Conservation (phyloP, 1,139 yeast species). For the Entelexis sorbosivorans region DNA sequence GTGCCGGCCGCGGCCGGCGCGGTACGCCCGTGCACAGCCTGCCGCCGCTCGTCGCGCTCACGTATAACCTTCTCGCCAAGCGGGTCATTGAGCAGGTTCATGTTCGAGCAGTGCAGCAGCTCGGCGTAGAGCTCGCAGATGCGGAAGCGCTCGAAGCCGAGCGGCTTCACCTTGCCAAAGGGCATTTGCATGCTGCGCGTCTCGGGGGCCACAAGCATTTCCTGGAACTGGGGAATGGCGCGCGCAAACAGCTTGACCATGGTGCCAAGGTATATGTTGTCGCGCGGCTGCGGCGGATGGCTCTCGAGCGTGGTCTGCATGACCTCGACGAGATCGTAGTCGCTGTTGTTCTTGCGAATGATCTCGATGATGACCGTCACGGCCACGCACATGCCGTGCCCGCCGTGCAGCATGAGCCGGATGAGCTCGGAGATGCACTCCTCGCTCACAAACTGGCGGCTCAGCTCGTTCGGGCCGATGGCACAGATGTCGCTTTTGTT, state of each 20-base stretch:
- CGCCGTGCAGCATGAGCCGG: slow-evolving; percentile 79
- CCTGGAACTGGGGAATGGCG: slow-evolving; percentile 59
- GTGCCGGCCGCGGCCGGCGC: no score
- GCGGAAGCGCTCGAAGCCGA: slow-evolving; percentile 91
- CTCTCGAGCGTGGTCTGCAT: slow-evolving; percentile 76
- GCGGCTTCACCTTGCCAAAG: slow-evolving; percentile 67
- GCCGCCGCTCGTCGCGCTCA: slow-evolving; percentile 59
- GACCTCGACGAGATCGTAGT: slow-evolving; percentile 84
- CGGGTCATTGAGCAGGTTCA: slow-evolving; percentile 82
- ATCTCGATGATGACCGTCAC: slow-evolving; percentile 93
- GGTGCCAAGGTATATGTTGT: slow-evolving; percentile 87
- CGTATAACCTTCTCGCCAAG: slow-evolving; percentile 68
- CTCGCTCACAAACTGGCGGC: slow-evolving; percentile 75
- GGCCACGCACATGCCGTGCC: slow-evolving; percentile 86
- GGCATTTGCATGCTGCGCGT: slow-evolving; percentile 48
- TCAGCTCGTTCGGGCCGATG: slow-evolving; percentile 91
- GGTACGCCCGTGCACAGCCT: slow-evolving; percentile 26
- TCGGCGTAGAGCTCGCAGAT: slow-evolving; percentile 94
- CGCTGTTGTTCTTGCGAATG: slow-evolving; percentile 90
- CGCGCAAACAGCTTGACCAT: slow-evolving; percentile 69
- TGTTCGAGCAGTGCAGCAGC: slow-evolving; percentile 87
- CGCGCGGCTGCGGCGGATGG: slow-evolving; percentile 91
- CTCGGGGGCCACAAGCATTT: slow-evolving; percentile 37
- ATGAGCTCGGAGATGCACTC: slow-evolving; percentile 57
- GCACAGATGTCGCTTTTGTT: slow-evolving; percentile 72